Conservation (phyloP, 2,329 filamentous ascomycete genomes). For the Bimuria novae-zelandiae region DNA sequence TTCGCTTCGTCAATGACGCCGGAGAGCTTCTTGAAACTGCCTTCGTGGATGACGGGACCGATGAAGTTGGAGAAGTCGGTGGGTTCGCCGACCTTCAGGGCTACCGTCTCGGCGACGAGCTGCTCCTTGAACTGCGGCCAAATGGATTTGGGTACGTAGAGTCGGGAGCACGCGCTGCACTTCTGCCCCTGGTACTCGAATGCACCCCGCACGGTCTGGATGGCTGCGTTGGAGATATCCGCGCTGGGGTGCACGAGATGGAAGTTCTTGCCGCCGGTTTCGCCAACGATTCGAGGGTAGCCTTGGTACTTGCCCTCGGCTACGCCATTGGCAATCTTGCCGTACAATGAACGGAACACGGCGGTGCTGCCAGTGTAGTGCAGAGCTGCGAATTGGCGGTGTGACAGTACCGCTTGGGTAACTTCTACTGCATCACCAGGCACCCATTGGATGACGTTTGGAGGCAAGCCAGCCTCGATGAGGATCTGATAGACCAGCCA, state of each 20-base stretch:
- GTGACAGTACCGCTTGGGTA: conserved; percentile 75
- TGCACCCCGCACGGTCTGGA: conserved; percentile 82
- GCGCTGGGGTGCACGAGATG: conserved; percentile 79
- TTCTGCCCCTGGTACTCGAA: conserved; percentile 94
- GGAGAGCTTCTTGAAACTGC: conserved; percentile 79
- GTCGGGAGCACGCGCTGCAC: conserved; percentile 81
- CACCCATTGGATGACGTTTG: conserved; percentile 90
- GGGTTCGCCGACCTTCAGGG: conserved; percentile 72
- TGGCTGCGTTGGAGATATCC: conserved; percentile 76
- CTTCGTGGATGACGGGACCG: conserved; percentile 69
- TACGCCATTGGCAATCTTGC: conserved; percentile 80
- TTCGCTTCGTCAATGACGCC: conserved; percentile 81
- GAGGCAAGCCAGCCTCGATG: conserved; percentile 85
- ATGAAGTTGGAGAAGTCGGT: conserved; percentile 78
- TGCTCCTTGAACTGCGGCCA: conserved; percentile 73
- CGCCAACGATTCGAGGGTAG: conserved; percentile 87
- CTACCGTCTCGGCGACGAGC: conserved; percentile 69
- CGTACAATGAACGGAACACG: conserved; percentile 88
- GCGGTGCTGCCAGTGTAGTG: conserved; percentile 94
- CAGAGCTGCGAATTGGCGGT: conserved; percentile 83
- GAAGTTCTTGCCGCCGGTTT: conserved; percentile 95
- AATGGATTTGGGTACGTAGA: conserved; percentile 76
- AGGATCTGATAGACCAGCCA: conserved; percentile 90
- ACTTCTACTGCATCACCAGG: conserved; percentile 86
- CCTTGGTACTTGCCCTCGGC: conserved; percentile 80